These are phyloP conservation scores for Parafenestella ontariensis DNA, from an alignment of 2,329 filamentous ascomycete genomes.

Conservation along the genomic window DNA sequence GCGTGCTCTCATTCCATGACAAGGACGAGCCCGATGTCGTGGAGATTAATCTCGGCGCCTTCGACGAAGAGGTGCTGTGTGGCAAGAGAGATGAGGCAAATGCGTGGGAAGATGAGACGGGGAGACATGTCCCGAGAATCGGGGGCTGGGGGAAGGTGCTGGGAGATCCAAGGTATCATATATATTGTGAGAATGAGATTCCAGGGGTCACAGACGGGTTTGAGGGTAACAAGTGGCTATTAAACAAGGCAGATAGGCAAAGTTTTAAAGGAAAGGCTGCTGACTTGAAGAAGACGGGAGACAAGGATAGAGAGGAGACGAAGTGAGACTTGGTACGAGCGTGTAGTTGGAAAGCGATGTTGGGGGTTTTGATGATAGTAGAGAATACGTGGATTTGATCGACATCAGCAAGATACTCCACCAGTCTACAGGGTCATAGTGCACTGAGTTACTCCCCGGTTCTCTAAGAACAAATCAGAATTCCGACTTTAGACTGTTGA, in stretches of 20 bases:
- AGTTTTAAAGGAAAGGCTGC: constrained; percentile 18
- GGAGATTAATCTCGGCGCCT: constrained; percentile 32
- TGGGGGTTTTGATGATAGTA: too few relatives aligned
- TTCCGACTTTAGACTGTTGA: too few relatives aligned
- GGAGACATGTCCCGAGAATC: constrained; percentile 24
- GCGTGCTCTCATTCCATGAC: constrained; percentile 26
- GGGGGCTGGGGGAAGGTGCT: constrained; percentile 29
- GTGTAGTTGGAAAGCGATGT: too few relatives aligned
- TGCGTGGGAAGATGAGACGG: constrained; percentile 32
- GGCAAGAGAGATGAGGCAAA: constrained; percentile 26
- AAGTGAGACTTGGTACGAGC: not conserved
- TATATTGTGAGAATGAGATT: constrained; percentile 34
- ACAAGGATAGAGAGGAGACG: not conserved
- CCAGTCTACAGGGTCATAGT: too few relatives aligned
- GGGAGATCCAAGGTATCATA: constrained; percentile 25
- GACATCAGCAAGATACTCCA: too few relatives aligned
- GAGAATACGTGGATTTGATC: too few relatives aligned
- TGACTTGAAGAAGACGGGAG: constrained; percentile 9
- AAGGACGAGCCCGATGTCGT: constrained; percentile 10
- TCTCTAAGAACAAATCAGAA: too few relatives aligned
- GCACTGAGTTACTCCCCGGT: too few relatives aligned
- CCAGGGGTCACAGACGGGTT: constrained; percentile 34
- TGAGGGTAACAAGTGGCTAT: constrained; percentile 27
- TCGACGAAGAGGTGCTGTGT: constrained; percentile 36
- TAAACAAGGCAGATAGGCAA: constrained; percentile 10